These are phyloP conservation scores for Verticillium klebahnii DNA, from an alignment of 2,329 filamentous ascomycete species.

Conservation along the genomic window DNA sequence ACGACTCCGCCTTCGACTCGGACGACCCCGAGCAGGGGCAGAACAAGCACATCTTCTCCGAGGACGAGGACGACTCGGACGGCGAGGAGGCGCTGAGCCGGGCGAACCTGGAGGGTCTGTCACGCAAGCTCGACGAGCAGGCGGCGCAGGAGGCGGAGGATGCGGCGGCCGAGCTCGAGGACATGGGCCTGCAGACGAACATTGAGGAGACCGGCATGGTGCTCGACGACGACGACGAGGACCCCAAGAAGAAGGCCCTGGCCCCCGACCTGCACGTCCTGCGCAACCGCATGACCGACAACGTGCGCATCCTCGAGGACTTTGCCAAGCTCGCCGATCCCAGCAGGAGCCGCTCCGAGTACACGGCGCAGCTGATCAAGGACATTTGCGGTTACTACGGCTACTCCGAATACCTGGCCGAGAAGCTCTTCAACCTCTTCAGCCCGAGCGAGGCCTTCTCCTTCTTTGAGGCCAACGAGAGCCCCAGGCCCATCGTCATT, in stretches of 20 bases:
- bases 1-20: slow-evolving; percentile 66
- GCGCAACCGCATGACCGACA: slow-evolving; percentile 85
- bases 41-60: slow-evolving; percentile 77
- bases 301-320: slow-evolving; percentile 84
- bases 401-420: slow-evolving; percentile 89
- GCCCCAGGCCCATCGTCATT: slow-evolving; percentile 87
- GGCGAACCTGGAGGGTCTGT: slow-evolving; percentile 91
- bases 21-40: slow-evolving; percentile 56
- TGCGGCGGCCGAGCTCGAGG: slow-evolving; percentile 79
- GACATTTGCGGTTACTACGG: slow-evolving; percentile 97
- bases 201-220: slow-evolving; percentile 73
- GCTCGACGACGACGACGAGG: slow-evolving; percentile 58
- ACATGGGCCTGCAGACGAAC: slow-evolving; percentile 87
- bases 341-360: slow-evolving; percentile 79
- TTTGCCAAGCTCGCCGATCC: slow-evolving; percentile 78
- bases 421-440: slow-evolving; percentile 93
- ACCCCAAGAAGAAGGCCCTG: slow-evolving; percentile 56
- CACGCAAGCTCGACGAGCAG: slow-evolving; percentile 76
- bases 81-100: slow-evolving; percentile 87
- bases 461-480: slow-evolving; percentile 99
- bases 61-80: slow-evolving; percentile 86
- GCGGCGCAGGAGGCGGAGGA: slow-evolving; percentile 74
- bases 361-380: slow-evolving; percentile 78
- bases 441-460: slow-evolving; percentile 90
- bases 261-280: slow-evolving; percentile 89